Base-by-base conservation (phyloP, 108 stramenopile species). In the Cyclotella sp. region DNA sequence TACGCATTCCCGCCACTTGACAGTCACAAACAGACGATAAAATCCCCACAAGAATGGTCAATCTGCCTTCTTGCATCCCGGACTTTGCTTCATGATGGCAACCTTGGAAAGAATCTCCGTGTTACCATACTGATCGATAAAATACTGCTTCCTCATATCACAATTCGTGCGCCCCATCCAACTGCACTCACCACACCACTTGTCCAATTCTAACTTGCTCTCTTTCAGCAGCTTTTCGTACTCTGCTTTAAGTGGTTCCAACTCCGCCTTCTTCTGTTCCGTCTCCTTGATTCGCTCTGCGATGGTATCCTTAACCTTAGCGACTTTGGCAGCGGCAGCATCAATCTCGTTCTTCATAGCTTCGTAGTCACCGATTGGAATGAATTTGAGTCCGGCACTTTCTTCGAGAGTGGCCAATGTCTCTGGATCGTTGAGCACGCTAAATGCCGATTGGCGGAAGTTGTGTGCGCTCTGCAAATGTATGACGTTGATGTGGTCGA, bases 311-410 rank as follows among this genome's bases (percentile, higher is more conserved):
- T 86, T 81, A 0, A 45, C 59, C 7, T 66, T 22, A 9, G 84
- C 83, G 8, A 87, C 60, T 52, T 65, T 63, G 0, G 77, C 85
- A 13, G 84, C 68, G 9, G 62, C 73, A 5, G 63, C 22, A 0
- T 66, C 55, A 7, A 72, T 47, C 43, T 87, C 74, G 22, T 27
- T 45, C 12, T 26, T 26, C 26, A 43, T 73, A 1, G 72, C 57
- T 41, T 88, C 54, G n/a, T 85, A 93, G 27, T 41, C 88, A 79
- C 21, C 75, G 29, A 49, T 52, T 45, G 66, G 71, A 87, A 62
- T 88, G 77, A 58, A 82, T 47, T 63, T 90, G 71, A 46, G 64
- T 60, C 54, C 85, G 53, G 62, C 85, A 74, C 65, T 86, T 69
- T 40, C 88, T 76, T 72, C 76, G 15, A 78, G 41, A 18, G 0